phyloP scores from a whole-genome alignment of 768 basidiomycete genomes.

The Suillus subaureus region DNA sequence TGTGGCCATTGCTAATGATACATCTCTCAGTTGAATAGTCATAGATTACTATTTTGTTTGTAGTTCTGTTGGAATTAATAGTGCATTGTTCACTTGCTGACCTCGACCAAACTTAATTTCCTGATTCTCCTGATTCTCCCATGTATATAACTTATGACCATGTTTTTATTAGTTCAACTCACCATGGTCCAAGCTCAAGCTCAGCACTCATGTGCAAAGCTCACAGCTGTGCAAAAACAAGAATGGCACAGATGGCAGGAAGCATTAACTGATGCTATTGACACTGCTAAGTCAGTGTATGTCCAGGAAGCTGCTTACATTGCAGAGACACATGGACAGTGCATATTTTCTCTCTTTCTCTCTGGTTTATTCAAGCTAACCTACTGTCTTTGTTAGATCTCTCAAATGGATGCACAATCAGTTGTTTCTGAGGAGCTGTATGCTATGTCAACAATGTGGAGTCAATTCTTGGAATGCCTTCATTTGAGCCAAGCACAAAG shows the following conservation, averaged over 20 bases:
- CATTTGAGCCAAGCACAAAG: not conserved
- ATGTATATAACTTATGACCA: not conserved
- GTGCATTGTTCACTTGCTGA: not conserved
- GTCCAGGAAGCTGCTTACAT: not conserved
- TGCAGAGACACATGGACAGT: not conserved
- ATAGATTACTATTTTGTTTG: not conserved
- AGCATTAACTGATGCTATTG: not conserved
- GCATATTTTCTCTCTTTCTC: not conserved
- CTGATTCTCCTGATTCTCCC: not conserved
- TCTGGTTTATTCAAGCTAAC: not conserved
- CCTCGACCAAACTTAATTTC: not conserved
- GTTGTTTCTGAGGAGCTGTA: not conserved
- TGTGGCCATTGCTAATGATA: not conserved
- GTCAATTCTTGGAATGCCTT: not conserved
- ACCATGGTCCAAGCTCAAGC: not conserved
- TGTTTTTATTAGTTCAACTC: not conserved
- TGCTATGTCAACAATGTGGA: not conserved
- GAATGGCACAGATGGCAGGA: not conserved
- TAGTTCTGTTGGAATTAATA: not conserved
- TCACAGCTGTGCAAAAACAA: not conserved
- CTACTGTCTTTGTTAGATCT: not conserved
- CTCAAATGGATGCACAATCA: not conserved
- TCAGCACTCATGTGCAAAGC: not conserved
- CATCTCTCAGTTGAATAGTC: not conserved
- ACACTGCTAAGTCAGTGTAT: not conserved